phyloP scores from a whole-genome alignment of 257 asterid species.

The Galeopsis tetrahit region DNA sequence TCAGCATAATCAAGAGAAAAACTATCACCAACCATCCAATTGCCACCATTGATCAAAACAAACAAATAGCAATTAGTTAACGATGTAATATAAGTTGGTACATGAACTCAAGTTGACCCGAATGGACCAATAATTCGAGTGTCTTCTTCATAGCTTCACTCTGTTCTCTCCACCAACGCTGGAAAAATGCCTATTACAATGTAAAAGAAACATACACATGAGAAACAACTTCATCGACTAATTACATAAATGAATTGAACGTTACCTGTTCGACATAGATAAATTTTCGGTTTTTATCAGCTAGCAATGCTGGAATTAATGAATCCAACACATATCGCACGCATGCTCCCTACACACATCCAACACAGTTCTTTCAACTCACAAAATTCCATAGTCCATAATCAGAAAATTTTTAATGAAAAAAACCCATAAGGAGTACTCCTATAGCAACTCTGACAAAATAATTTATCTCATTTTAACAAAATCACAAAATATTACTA shows the following conservation, averaged over 20 bases:
- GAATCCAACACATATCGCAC: slow-evolving; percentile 97
- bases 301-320: slow-evolving; percentile 75
- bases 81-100: slow-evolving; percentile 34
- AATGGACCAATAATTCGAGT: slow-evolving; percentile 63
- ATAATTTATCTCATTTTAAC: not conserved
- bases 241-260: not conserved
- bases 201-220: not conserved
- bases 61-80: not conserved
- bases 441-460: slow-evolving; percentile 3
- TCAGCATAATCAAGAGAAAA: slow-evolving; percentile 7
- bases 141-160: slow-evolving; percentile 61
- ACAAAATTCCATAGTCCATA: slow-evolving; percentile 7
- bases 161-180: slow-evolving; percentile 98
- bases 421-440: not conserved
- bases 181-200: slow-evolving; percentile 78
- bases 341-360: slow-evolving; percentile 76
- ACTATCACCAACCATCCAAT: slow-evolving; percentile 12
- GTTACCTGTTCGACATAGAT: slow-evolving; percentile 85
- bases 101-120: slow-evolving; percentile 98
- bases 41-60: not conserved
- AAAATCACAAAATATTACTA: not conserved
- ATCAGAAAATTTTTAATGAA: not conserved
- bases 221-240: slow-evolving; percentile 4
- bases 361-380: slow-evolving; percentile 23
- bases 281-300: slow-evolving; percentile 80